phyloP scores from a whole-genome alignment of 495 filamentous ascomycete species.

The Hyaloscypha variabilis region DNA sequence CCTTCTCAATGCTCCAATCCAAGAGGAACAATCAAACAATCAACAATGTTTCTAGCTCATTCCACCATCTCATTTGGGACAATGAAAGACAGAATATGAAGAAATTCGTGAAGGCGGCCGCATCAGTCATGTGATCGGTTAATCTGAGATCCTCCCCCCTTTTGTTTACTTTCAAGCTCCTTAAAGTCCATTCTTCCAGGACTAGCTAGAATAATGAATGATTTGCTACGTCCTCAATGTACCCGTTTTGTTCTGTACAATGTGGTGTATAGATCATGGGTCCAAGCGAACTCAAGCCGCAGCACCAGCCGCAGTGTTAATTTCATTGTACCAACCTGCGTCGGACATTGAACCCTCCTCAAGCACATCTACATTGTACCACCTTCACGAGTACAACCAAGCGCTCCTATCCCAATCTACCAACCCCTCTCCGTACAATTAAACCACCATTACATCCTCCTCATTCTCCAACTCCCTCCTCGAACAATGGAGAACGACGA shows the following conservation, averaged over 20 bases:
- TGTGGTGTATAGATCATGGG: not conserved
- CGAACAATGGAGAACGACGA: not conserved
- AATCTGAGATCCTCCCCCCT: not conserved
- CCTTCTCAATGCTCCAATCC: not conserved
- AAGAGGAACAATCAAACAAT: not conserved
- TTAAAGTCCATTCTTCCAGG: not conserved
- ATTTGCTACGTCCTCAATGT: not conserved
- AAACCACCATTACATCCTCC: not conserved
- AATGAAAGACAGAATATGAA: not conserved
- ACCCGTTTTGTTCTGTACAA: not conserved
- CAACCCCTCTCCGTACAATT: not conserved
- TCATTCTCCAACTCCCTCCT: not conserved
- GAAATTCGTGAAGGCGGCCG: not conserved
- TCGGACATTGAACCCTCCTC: not conserved
- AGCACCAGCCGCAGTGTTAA: not conserved
- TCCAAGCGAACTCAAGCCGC: not conserved
- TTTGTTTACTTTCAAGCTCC: not conserved
- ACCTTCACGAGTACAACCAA: not conserved
- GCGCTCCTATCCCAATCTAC: not conserved
- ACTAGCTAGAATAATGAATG: not conserved
- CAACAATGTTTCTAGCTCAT: not conserved
- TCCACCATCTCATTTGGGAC: not conserved
- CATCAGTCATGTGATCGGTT: not conserved
- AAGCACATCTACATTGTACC: not conserved
- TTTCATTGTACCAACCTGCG: not conserved